Base-by-base conservation (phyloP, 2,329 filamentous ascomycete species). In the Calonectria crousiana region DNA sequence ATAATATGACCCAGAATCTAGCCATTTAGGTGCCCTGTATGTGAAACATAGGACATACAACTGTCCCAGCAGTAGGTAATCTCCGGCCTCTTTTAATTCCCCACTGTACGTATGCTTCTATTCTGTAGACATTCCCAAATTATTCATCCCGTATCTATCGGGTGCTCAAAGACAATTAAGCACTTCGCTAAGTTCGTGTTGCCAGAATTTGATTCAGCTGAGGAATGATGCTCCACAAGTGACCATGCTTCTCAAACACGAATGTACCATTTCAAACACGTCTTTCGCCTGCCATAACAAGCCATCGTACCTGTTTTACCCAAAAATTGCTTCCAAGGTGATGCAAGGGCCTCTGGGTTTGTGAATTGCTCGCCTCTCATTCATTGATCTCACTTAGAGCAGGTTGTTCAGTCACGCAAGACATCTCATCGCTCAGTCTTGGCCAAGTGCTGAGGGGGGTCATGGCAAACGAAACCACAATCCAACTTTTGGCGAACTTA, bases 351-450 rank as follows among this genome's bases (percentile, higher is more conserved):
- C 18, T 49, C 20, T 34, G 18, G 8, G 28, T 13, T 32, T 49
- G 56, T 11, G 51, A 67, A 44, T 5, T 51, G 6, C 52, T 34
- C 51, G 14, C 56, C 23, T 28, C n/a, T 53, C 38, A 4, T 53
- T 38, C 32, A 20, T 68, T 26, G 28, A 36, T 73, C 53, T 72
- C 32, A 30, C 6, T 52, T 41, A 16, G 64, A 23, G 47, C 67
- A 47, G 56, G 47, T 69, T 41, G 56, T 66, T 49, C 28, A 71
- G 78, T 76, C 3, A 72, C 49, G 78, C 77, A 71, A 80, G 75
- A 78, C 76, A 76, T 77, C 74, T 72, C 44, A 72, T 68, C 53
- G 44, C 52, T 53, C 28, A 65, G 41, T 28, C 28, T 56, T 36
- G 41, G n/a, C 53, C 4, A 65, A 68, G 65, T 47, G 70, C 53